Conservation (phyloP, 2,329 filamentous ascomycete species). For the Botryotinia globosa region DNA sequence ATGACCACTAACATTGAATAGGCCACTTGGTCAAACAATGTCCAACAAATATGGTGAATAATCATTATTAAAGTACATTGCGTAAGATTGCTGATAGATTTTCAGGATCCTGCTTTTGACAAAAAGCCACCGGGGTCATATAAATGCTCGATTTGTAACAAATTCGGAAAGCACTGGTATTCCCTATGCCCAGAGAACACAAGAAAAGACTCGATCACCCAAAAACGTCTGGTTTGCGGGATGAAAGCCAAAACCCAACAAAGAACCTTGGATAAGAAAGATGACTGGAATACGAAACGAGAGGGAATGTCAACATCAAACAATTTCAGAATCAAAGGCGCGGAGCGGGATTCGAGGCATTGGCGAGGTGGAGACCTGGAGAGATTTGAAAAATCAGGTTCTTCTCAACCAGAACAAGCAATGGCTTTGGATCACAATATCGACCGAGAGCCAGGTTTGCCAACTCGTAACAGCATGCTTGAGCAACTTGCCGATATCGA, state of each 20-base stretch:
- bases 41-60: conserved; percentile 42
- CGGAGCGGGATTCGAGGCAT: not conserved
- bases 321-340: not conserved
- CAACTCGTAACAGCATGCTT: not conserved
- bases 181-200: conserved; percentile 42
- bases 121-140: conserved; percentile 37
- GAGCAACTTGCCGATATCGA: conserved; percentile 4
- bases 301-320: not conserved
- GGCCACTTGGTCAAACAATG: conserved; percentile 43
- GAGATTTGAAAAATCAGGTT: not conserved
- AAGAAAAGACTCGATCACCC: conserved; percentile 38
- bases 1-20: conserved; percentile 28
- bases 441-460: not conserved
- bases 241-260: conserved; percentile 14
- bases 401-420: not conserved
- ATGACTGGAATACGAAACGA: not conserved
- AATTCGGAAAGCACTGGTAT: conserved; percentile 39
- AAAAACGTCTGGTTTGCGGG: conserved; percentile 33
- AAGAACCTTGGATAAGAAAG: not conserved
- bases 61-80: not conserved
- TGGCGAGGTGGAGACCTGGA: not conserved
- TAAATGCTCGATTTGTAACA: conserved; percentile 40
- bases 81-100: conserved; percentile 1
- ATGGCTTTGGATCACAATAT: not conserved
- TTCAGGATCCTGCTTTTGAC: conserved; percentile 40